Conservation (phyloP, 1,139 yeast genomes). For the Candida neerlandica region DNA sequence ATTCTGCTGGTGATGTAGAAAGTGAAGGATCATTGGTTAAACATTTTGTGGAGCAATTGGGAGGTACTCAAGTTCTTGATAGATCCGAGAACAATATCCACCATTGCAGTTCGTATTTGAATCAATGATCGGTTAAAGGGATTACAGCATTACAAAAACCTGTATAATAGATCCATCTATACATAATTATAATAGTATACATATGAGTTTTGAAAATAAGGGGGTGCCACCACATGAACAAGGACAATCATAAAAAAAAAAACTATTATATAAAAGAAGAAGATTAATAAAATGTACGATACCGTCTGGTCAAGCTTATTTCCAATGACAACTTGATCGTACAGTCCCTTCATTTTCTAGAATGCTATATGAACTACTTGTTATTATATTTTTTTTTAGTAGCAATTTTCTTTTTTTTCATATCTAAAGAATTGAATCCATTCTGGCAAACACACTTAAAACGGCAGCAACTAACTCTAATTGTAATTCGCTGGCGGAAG, state of each 20-base stretch:
- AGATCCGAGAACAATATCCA: slow-evolving; percentile 16
- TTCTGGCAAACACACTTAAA: slow-evolving; percentile 58
- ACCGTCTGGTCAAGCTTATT: not conserved
- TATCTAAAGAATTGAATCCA: slow-evolving; percentile 52
- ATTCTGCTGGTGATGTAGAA: slow-evolving; percentile 70
- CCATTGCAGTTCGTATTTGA: not conserved
- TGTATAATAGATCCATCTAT: slow-evolving; percentile 4
- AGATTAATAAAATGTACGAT: not conserved
- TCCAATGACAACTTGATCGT: not conserved
- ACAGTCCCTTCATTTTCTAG: not conserved
- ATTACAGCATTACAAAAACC: not conserved
- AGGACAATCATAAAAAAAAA: not conserved
- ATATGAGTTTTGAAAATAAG: not conserved
- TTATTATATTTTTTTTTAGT: not conserved
- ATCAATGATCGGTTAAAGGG: not conserved
- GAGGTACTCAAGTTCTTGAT: slow-evolving; percentile 29
- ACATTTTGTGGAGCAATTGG: slow-evolving; percentile 45
- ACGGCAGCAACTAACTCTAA: slow-evolving; percentile 93
- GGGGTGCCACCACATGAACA: not conserved
- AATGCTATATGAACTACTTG: not conserved
- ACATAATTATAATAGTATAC: slow-evolving; percentile 1
- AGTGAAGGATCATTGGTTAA: slow-evolving; percentile 38
- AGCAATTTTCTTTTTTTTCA: not conserved
- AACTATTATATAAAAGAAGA: not conserved
- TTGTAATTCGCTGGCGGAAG: slow-evolving; percentile 60